A percentile compares a stretch with the other conserved stretches of the same genome.
Conservation (phyloP, 345 rosid species). For the Carallia brachiata region DNA sequence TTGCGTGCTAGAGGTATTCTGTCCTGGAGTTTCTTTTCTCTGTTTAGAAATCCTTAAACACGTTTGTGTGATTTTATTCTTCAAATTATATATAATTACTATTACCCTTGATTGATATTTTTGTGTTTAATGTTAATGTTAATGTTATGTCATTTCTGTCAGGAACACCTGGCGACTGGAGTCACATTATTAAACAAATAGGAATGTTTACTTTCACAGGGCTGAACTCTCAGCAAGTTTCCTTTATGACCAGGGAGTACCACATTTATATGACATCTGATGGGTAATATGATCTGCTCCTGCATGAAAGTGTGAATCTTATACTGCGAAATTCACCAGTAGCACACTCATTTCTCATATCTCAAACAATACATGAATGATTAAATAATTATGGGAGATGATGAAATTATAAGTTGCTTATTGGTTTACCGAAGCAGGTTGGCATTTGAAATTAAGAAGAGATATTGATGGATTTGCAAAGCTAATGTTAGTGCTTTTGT, state of each 20-base stretch:
- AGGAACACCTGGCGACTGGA: slow-evolving; percentile 67
- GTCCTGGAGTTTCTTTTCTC: slow-evolving; percentile 5
- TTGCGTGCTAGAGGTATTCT: slow-evolving; percentile 42
- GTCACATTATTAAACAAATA: slow-evolving; percentile 46
- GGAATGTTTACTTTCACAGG: slow-evolving; percentile 56
- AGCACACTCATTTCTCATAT: no score
- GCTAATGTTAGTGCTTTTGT: no score
- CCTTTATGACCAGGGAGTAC: slow-evolving; percentile 45
- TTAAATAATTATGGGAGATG: no score
- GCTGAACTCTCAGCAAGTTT: slow-evolving; percentile 41
- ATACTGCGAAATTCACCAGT: no score
- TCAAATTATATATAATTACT: background rate
- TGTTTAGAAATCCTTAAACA: background rate
- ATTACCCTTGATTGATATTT: background rate
- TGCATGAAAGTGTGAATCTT: no score
- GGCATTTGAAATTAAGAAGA: background rate
- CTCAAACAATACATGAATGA: no score
- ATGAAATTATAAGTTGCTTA: no score
- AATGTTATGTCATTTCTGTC: slow-evolving; percentile 1
- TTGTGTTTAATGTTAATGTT: background rate
- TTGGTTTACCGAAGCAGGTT: background rate
- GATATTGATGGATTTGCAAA: background rate
- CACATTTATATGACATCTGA: slow-evolving; percentile 60
- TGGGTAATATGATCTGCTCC: slow-evolving; percentile 34
- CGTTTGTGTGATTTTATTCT: background rate